These are phyloP conservation scores for Citrus trifoliata DNA, from an alignment of 345 rosid species.

Conservation along the genomic window DNA sequence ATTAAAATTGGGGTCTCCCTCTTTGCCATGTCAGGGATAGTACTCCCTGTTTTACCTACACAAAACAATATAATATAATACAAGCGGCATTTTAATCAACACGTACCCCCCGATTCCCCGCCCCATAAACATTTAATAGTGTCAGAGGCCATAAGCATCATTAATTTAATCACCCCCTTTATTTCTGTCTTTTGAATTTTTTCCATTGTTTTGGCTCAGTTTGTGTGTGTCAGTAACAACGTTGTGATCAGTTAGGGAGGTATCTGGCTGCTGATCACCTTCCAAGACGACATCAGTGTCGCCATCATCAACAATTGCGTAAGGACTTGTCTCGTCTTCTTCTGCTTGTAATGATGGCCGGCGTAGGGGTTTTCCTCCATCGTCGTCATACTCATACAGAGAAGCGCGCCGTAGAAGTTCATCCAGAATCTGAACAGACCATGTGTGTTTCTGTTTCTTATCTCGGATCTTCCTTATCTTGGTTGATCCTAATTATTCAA, in stretches of 20 bases:
- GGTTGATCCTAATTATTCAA: slow-evolving; percentile 25
- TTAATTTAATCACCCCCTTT: not conserved
- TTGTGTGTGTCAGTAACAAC: not conserved
- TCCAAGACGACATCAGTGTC: no score
- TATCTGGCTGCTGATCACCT: no score
- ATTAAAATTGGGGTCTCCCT: slow-evolving; percentile 20
- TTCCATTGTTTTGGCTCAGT: not conserved
- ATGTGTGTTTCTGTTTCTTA: slow-evolving; percentile 40
- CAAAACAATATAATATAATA: not conserved
- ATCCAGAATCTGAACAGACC: slow-evolving; percentile 47
- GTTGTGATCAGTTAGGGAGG: no score
- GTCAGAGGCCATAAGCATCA: not conserved
- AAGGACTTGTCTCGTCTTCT: not conserved
- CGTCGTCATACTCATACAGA: slow-evolving; percentile 20
- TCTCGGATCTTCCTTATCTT: slow-evolving; percentile 24
- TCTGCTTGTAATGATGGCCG: not conserved
- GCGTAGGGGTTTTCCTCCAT: slow-evolving; percentile 15
- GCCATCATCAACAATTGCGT: not conserved
- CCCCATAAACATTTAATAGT: not conserved
- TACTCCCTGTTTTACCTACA: not conserved
- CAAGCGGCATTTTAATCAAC: not conserved
- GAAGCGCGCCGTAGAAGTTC: slow-evolving; percentile 21
- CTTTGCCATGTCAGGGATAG: not conserved
- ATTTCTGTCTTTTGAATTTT: not conserved
- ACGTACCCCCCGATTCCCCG: no score